Base-by-base conservation (phyloP, 1,284 basidiomycete species). In the Ganoderma lingzhi region DNA sequence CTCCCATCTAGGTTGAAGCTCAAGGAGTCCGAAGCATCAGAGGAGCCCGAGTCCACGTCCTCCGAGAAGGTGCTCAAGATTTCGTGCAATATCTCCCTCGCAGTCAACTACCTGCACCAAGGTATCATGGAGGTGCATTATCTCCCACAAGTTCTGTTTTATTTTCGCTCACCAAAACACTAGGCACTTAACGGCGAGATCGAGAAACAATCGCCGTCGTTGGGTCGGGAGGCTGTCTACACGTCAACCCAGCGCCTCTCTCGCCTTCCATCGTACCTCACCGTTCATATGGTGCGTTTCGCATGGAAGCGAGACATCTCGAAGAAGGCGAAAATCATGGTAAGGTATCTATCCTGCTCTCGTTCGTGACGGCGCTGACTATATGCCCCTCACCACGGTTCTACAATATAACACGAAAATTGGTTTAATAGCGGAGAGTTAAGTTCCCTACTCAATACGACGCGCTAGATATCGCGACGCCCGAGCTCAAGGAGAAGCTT, bases 271-370 rank as follows among this genome's bases (percentile, higher is more conserved):
- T 81, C 88, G 6, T 96, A 97, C 78, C 86, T 98, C 51, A 92
- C 93, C 10, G 89, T 97, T 4, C 96, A 97, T 76, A 94, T 98
- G 91, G 96, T 97, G 8, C 92, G 98, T 61, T 99, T 99, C 81
- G 95, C 93, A 73, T 99, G 97, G 97, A 86, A 96, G 71, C 86
- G 90, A 58, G 97, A 99, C 75, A 97, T 98, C 69, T 84, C 85
- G 73, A 96, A 96, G 84, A 97, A 96, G 77, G 90, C 94, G 1
- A 97, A 97, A 82, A 96, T 97, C 78, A 95, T 97, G 95, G 91
- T 91, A 67, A 61, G 70, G 61, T 28, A 14, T 14, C 3, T 14
- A 1, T 44, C 15, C 41, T 12, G 2, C 19, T 30, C 17, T 28
- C 39, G 5, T 12, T 53, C 53, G 37, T 23, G 55, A 23, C 62